Evolutionary conservation across 2,329 filamentous ascomycete species (phyloP), one percentile per base, ranked within the genome.

Genomic region (Parascedosporium putredinis): DNA sequence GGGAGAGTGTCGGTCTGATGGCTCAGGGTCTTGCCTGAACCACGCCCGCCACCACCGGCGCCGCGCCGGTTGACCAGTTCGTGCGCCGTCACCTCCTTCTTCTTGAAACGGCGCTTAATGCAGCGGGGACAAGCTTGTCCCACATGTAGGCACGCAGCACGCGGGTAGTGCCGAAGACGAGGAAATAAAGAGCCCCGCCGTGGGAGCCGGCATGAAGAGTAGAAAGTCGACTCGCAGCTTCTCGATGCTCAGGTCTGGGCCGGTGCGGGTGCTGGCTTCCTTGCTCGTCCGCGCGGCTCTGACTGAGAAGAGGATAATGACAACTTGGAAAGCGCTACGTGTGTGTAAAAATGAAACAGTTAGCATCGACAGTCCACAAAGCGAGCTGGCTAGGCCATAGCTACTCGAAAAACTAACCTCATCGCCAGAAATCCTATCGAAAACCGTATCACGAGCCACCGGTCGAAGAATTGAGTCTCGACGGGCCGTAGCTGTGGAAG

Each of bases 391-490:
- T n/a, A n/a, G n/a, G n/a, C n/a, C n/a, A n/a, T n/a, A n/a, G n/a
- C n/a, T n/a, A n/a, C n/a, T n/a, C n/a, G n/a, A n/a, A n/a, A n/a
- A n/a, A 49, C 62, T 55, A 53, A 67, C 65, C 64, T 60, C 38
- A 73, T 55, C 9, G 69, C 61, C 3, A 67, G 50, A 51, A 73
- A 73, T 2, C 63, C 70, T 10, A 73, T 62, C 2, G 64, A 64
- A 53, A 74, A 74, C 8, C 71, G 67, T 5, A 67, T 59, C 5
- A 74, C 55, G 4, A 74, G 61, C 62, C 69, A 72, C 36, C 59
- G 62, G 53, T 74, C 69, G 53, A 73, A 74, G 8, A 72, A 70
- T 23, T 60, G 54, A 50, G 40, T 38, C 31, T 59, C 58, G 38
- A 50, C 5, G 6, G 23, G 6, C 10, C n/a, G 40, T 9, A 23